A percentile compares a stretch with the other conserved stretches of the same genome.
Evolutionary conservation across 2,329 filamentous ascomycete species (phyloP).

Genomic region (Clonostachys rhizophaga): DNA sequence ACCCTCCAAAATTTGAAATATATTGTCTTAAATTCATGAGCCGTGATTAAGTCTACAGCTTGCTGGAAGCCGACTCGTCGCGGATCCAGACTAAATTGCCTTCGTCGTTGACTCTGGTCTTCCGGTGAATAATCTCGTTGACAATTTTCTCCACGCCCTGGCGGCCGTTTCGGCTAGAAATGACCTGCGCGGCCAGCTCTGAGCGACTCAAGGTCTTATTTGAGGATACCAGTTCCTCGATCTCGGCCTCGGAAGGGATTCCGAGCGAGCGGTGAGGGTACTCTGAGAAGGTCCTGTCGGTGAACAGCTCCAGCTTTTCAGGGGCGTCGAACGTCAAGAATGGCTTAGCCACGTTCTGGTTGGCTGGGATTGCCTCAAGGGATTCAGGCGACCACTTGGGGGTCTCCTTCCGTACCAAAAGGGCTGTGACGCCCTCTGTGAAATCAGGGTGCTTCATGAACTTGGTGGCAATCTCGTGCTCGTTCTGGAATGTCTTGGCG

Average conservation of each 20-base stretch:
- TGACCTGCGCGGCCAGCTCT: conserved; percentile 60
- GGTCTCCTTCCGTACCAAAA: conserved; percentile 65
- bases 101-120: conserved; percentile 41
- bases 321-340: conserved; percentile 60
- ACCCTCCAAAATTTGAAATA: conserved; percentile 7
- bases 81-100: conserved; percentile 35
- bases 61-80: conserved; percentile 18
- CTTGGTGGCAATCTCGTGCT: conserved; percentile 75
- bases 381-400: conserved; percentile 74
- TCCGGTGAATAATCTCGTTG: conserved; percentile 61
- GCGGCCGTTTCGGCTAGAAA: conserved; percentile 55
- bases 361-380: conserved; percentile 59
- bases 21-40: no score
- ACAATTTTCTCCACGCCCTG: conserved; percentile 68
- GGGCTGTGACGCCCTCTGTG: conserved; percentile 80
- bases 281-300: conserved; percentile 55
- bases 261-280: conserved; percentile 72
- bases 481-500: conserved; percentile 75
- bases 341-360: conserved; percentile 49
- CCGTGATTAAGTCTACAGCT: no score
- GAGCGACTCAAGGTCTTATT: conserved; percentile 25
- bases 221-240: conserved; percentile 9
- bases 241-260: conserved; percentile 63
- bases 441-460: conserved; percentile 96
- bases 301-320: conserved; percentile 56